Conservation (phyloP, 2,329 filamentous ascomycete species). For the Xylaria digitata region DNA sequence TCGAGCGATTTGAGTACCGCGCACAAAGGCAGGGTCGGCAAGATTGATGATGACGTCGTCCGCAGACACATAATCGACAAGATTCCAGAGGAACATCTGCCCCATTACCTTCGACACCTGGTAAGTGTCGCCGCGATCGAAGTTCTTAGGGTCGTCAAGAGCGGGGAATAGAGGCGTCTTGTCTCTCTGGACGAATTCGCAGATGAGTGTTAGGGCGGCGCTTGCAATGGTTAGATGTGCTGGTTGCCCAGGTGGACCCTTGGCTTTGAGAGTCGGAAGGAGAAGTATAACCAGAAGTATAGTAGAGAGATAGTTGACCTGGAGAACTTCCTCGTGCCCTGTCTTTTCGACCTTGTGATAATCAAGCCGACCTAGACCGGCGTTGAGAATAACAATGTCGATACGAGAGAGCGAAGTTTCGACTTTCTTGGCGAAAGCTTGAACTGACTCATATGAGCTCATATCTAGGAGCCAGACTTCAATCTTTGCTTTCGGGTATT, state of each 20-base stretch:
- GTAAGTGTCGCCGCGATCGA: slow-evolving; percentile 9
- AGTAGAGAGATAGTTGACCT: slow-evolving; percentile 39
- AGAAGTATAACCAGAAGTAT: slow-evolving; percentile 33
- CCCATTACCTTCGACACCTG: slow-evolving; percentile 48
- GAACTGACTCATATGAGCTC: slow-evolving; percentile 58
- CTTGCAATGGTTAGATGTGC: slow-evolving; percentile 34
- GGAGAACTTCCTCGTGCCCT: slow-evolving; percentile 36
- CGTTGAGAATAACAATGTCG: slow-evolving; percentile 40
- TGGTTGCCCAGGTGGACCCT: slow-evolving; percentile 11
- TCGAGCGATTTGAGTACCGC: slow-evolving; percentile 56
- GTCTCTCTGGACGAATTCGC: slow-evolving; percentile 21
- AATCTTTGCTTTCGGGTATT: slow-evolving; percentile 52
- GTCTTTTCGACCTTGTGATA: slow-evolving; percentile 26
- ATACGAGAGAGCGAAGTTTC: slow-evolving; percentile 43
- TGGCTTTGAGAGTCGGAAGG: slow-evolving; percentile 32
- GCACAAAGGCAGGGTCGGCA: slow-evolving; percentile 58
- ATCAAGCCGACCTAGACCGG: slow-evolving; percentile 19
- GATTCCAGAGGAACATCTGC: slow-evolving; percentile 51
- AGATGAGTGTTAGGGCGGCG: slow-evolving; percentile 21
- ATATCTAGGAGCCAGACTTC: slow-evolving; percentile 65
- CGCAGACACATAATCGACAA: slow-evolving; percentile 52
- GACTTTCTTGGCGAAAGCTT: slow-evolving; percentile 54
- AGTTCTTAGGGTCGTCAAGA: slow-evolving; percentile 41
- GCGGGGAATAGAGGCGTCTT: slow-evolving; percentile 25
- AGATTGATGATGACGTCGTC: slow-evolving; percentile 60